Conservation (phyloP, 371 early-diverging fungal species). For the Lichtheimia hyalospora region DNA sequence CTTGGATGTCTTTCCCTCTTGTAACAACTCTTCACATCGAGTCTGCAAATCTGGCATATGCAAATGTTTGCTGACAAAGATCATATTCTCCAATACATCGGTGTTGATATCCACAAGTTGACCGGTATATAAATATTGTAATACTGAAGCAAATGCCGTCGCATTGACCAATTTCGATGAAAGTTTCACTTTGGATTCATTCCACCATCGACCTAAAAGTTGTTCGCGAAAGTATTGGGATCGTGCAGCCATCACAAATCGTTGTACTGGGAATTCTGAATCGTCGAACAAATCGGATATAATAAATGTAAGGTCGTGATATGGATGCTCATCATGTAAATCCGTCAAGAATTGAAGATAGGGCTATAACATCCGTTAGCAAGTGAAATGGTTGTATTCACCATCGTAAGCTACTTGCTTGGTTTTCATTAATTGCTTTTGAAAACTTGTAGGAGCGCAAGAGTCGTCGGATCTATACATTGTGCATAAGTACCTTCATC, state of each 20-base stretch:
- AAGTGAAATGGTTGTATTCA: too few relatives aligned
- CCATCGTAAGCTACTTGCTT: constrained; percentile 4
- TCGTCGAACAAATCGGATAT: constrained; percentile 1
- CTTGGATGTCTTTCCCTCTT: constrained; percentile 3
- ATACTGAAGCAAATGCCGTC: constrained; percentile 24
- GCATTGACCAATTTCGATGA: constrained; percentile 25
- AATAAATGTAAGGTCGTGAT: constrained; percentile 31
- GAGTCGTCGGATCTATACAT: constrained; percentile 27
- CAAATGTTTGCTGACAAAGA: constrained; percentile 29
- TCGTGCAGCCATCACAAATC: constrained; percentile 33
- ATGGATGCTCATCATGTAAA: constrained; percentile 22
- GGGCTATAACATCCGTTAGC: constrained; percentile 4
- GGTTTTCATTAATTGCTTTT: constrained; percentile 39
- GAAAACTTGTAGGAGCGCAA: constrained; percentile 38
- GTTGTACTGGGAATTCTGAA: constrained; percentile 32
- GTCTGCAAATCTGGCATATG: constrained; percentile 19
- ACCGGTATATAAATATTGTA: constrained; percentile 39
- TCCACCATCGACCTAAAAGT: constrained; percentile 22
- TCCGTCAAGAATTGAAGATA: constrained; percentile 31
- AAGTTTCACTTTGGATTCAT: constrained; percentile 16
- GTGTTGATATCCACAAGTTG: constrained; percentile 21
- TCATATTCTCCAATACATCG: constrained; percentile 21
- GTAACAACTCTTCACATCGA: constrained; percentile 14
- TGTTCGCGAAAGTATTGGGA: constrained; percentile 25
- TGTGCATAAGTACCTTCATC: not conserved